Conservation (phyloP, 2,329 filamentous ascomycete genomes). For the Botryotinia globosa region DNA sequence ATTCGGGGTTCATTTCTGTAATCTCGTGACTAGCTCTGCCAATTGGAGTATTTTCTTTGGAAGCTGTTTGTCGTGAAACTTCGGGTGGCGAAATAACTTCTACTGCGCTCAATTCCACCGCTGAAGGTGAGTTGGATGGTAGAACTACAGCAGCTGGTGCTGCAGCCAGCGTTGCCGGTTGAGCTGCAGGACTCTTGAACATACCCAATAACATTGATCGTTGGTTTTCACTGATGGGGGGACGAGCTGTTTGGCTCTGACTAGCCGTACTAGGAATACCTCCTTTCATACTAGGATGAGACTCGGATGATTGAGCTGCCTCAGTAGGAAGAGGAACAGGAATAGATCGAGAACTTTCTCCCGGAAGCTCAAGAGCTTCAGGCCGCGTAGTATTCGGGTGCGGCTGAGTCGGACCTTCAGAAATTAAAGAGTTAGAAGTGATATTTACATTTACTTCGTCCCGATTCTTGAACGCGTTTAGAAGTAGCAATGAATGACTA, state of each 20-base stretch:
- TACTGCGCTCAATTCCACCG: constrained; percentile 37
- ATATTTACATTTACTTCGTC: constrained; percentile 26
- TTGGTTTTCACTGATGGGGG: constrained; percentile 33
- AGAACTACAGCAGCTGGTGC: constrained; percentile 28
- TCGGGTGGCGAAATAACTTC: constrained; percentile 32
- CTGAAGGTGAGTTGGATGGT: constrained; percentile 33
- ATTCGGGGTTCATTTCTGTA: constrained; percentile 33
- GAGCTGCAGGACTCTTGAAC: constrained; percentile 35
- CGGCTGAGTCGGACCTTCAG: constrained; percentile 25
- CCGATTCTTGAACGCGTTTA: constrained; percentile 45
- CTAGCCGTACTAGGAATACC: not conserved
- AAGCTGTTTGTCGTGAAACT: not conserved
- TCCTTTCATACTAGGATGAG: constrained; percentile 11
- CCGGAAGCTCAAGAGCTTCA: constrained; percentile 35
- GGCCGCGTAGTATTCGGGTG: constrained; percentile 15
- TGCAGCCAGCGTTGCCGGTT: constrained; percentile 23
- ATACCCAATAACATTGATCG: constrained; percentile 35
- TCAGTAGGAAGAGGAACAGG: constrained; percentile 7
- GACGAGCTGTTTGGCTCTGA: constrained; percentile 24
- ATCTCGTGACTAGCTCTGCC: not conserved
- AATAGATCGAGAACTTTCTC: constrained; percentile 26
- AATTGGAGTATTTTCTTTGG: constrained; percentile 22
- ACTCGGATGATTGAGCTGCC: constrained; percentile 14
- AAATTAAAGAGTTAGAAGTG: constrained; percentile 24
- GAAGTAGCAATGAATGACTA: constrained; percentile 45